Conservation (phyloP, 441 rosid species). For the Pelargonium citronellum region DNA sequence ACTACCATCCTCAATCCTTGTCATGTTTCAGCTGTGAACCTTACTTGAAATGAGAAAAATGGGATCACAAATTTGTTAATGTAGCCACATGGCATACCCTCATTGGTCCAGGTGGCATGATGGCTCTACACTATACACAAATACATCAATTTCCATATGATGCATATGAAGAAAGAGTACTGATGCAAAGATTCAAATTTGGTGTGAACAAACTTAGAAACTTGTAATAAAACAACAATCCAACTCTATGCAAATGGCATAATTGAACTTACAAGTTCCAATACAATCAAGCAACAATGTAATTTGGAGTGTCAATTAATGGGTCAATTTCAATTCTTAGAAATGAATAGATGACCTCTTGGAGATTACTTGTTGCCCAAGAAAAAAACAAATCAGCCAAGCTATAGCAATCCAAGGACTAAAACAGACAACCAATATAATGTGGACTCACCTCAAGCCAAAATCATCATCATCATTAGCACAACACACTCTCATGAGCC, state of each 20-base stretch:
- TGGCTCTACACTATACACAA: too few relatives aligned
- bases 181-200: not conserved
- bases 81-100: too few relatives aligned
- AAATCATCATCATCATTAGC: not conserved
- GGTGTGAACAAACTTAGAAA: not conserved
- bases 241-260: not conserved
- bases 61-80: too few relatives aligned
- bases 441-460: not conserved
- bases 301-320: too few relatives aligned
- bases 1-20: not conserved
- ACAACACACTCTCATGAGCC: not conserved
- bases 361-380: not conserved
- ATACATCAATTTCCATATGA: not conserved
- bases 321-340: too few relatives aligned
- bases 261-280: not conserved
- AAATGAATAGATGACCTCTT: too few relatives aligned
- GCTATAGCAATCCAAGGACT: not conserved
- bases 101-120: too few relatives aligned
- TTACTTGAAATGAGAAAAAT: too few relatives aligned
- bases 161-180: not conserved
- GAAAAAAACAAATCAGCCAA: not conserved
- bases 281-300: too few relatives aligned
- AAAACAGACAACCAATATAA: not conserved
- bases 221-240: too few relatives aligned
- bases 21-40: conserved; percentile 2